A percentile compares a stretch with the other conserved stretches of the same genome.
Conservation (phyloP, 306 rosid species). For the Prunus campanulata region DNA sequence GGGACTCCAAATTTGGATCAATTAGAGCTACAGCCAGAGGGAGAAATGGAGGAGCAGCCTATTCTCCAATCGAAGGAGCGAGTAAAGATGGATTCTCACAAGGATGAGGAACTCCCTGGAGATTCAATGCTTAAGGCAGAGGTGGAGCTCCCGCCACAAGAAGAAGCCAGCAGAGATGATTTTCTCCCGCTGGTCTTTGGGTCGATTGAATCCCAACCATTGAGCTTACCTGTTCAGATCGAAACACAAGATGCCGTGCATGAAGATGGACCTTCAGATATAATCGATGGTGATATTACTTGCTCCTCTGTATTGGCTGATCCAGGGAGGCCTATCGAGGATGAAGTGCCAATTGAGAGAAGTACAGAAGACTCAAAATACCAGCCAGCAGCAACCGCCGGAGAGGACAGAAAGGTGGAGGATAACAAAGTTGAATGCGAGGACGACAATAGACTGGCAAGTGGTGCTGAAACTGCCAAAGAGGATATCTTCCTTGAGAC, state of each 20-base stretch:
- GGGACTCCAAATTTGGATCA: neutral
- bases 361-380: neutral
- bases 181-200: neutral
- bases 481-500: neutral
- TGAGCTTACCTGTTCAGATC: neutral
- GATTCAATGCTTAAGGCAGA: neutral
- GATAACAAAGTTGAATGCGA: neutral
- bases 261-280: neutral
- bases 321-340: neutral
- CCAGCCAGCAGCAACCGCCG: neutral
- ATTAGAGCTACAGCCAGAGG: conserved; percentile 1
- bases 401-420: neutral
- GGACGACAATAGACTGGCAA: neutral
- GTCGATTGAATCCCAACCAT: neutral
- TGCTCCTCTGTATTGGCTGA: neutral
- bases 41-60: conserved; percentile 23
- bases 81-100: conserved; percentile 11
- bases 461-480: neutral
- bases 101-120: conserved; percentile 13
- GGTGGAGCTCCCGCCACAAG: neutral
- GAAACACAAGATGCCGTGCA: neutral
- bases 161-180: neutral
- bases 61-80: conserved; percentile 19
- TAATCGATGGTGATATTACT: neutral
- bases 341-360: neutral